Evolutionary conservation across 164 flowering plant genomes (phyloP), one percentile per base, ranked within the genome.

Genomic region (Vitis amurensis): DNA sequence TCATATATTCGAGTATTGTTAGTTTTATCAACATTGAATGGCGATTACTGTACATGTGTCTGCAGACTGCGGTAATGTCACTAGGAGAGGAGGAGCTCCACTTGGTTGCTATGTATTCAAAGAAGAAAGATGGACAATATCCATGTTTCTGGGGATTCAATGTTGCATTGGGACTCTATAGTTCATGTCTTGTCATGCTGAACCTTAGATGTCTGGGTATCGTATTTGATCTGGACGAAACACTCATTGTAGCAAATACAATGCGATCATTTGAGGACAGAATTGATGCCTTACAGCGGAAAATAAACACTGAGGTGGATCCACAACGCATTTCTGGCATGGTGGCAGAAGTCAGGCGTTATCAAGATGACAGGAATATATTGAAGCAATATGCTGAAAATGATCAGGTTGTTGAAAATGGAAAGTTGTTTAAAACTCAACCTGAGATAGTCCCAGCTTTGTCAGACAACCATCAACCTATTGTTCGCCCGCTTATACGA

Each of bases 221-320:
- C 72, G 98, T 94, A 14, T 96, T 96, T 83, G 99, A 96, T 83
- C 98, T 96, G 9, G 99, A 96, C 70, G 99, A 96, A 78, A 96
- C 99, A 23, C 94, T 96, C 17, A 72, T 96, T 68, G 99, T 96
- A 63, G 99, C 99, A 49, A 93, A 96, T 75, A 96, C 99, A 59
- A 88, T 92, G 97, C 95, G 98, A 12, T 96, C 99, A 62, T 96
- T 96, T 81, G 99, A 96, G 86, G 99, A 96, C 74, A 84, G 97
- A 70, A 96, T 96, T 75, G 97, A 93, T 70, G 92, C 89, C 58
- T 76, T 96, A 67, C 97, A 89, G 74, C 80, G 96, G 49, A 96
- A 91, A 78, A 79, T 96, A 58, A 91, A 57, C 71, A 78, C 79
- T 13, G 99, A 96, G 80, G 61, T 80, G 27, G 98, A 96, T 68